Conservation (phyloP, 108 stramenopile genomes). For the Thalassiosira profunda region DNA sequence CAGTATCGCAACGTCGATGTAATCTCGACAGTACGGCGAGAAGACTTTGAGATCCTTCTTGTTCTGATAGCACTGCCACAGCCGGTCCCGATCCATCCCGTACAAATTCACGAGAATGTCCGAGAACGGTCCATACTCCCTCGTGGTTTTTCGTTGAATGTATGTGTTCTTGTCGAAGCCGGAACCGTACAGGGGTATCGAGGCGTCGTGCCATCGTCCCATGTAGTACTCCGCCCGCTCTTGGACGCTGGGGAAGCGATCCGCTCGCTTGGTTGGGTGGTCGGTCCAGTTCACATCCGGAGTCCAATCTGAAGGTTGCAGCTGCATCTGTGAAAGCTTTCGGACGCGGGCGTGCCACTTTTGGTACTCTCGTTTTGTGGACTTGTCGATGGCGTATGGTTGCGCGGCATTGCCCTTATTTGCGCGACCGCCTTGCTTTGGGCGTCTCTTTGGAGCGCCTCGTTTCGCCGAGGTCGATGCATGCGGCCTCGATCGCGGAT, state of each 20-base stretch:
- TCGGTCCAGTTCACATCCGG: slow-evolving; percentile 29
- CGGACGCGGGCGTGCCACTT: slow-evolving; percentile 31
- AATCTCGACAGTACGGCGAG: slow-evolving; percentile 47
- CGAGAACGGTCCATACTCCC: slow-evolving; percentile 39
- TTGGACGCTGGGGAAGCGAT: slow-evolving; percentile 36
- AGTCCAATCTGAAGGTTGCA: slow-evolving; percentile 19
- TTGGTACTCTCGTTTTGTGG: slow-evolving; percentile 25
- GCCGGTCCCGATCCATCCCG: slow-evolving; percentile 21
- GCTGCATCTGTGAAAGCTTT: slow-evolving; percentile 33
- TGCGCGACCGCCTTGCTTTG: no score
- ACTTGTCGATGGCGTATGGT: slow-evolving; percentile 20
- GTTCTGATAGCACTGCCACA: slow-evolving; percentile 33
- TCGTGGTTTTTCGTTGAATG: slow-evolving; percentile 39
- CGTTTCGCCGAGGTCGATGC: no score
- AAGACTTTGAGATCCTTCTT: slow-evolving; percentile 33
- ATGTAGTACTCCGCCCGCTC: slow-evolving; percentile 49
- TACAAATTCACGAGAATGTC: slow-evolving; percentile 42
- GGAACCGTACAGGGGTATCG: slow-evolving; percentile 35
- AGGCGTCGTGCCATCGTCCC: slow-evolving; percentile 45
- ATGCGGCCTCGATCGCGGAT: no score
- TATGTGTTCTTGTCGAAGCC: slow-evolving; percentile 31
- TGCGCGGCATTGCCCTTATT: no score
- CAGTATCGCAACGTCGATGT: slow-evolving; percentile 47
- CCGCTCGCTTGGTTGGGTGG: slow-evolving; percentile 20
- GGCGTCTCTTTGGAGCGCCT: no score